Conservation (phyloP, 345 rosid species). For the Citrus unshiu region DNA sequence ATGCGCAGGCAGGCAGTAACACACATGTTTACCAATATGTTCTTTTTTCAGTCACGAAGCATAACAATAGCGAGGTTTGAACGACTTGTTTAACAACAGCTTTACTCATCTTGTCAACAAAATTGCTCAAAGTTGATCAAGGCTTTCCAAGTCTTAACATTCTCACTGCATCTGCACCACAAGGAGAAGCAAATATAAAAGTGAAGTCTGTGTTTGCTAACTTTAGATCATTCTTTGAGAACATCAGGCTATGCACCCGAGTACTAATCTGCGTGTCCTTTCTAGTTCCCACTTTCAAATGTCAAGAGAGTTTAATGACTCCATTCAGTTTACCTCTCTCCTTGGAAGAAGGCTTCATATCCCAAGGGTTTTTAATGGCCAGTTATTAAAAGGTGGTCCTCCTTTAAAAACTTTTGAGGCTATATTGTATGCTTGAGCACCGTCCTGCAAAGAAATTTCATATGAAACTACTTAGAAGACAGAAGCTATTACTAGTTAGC, state of each 20-base stretch:
- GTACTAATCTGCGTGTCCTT: not conserved
- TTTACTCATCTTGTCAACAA: not conserved
- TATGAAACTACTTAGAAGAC: not conserved
- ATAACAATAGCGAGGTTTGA: not conserved
- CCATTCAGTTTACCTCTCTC: constrained; percentile 7
- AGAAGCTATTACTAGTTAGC: not conserved
- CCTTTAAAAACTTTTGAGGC: constrained; percentile 39
- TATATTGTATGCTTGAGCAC: constrained; percentile 45
- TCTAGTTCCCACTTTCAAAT: too few relatives aligned
- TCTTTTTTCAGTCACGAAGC: too few relatives aligned
- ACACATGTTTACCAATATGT: too few relatives aligned
- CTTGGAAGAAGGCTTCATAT: constrained; percentile 40
- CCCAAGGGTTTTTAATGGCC: constrained; percentile 47
- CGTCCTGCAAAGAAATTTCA: constrained; percentile 43
- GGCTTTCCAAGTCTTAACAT: not conserved
- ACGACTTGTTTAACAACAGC: too few relatives aligned
- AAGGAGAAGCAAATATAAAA: not conserved
- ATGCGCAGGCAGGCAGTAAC: not conserved
- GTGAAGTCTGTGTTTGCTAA: not conserved
- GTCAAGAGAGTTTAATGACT: not conserved
- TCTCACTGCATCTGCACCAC: not conserved
- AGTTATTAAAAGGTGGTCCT: constrained; percentile 37
- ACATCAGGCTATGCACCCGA: not conserved
- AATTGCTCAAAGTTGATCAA: too few relatives aligned
- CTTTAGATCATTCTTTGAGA: not conserved